Percentiles rank a stretch among this genome's conserved stretches.
phyloP scores from a whole-genome alignment of 345 rosid genomes.

The Murraya koenigii region DNA sequence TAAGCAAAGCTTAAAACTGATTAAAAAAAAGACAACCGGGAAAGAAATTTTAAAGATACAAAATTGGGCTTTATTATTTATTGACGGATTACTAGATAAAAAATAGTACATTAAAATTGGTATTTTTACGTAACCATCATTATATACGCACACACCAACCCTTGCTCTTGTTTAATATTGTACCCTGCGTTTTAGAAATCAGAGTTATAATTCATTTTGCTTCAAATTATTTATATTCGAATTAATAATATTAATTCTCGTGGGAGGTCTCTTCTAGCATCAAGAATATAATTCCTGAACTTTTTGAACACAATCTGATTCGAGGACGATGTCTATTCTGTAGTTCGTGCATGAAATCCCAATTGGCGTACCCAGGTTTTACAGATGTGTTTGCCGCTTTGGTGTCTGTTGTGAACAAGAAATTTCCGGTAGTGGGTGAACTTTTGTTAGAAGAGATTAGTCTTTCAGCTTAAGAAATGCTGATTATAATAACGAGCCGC shows the following conservation, averaged over 20 bases:
- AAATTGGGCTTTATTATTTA: too few relatives aligned
- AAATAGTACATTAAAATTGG: too few relatives aligned
- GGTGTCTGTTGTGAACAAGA: conserved; percentile 76
- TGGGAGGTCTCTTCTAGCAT: conserved; percentile 61
- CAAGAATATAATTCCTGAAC: conserved; percentile 77
- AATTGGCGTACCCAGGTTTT: conserved; percentile 89
- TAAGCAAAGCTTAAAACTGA: too few relatives aligned
- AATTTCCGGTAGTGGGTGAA: conserved; percentile 86
- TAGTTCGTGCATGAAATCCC: conserved; percentile 89
- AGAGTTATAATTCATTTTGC: neutral
- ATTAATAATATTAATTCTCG: neutral
- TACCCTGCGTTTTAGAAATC: neutral
- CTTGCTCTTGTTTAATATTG: neutral
- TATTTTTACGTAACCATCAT: too few relatives aligned
- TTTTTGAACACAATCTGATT: conserved; percentile 81
- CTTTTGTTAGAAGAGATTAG: conserved; percentile 71
- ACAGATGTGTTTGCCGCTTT: conserved; percentile 85
- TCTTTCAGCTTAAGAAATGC: too few relatives aligned
- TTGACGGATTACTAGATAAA: neutral
- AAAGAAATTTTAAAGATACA: too few relatives aligned
- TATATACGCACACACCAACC: neutral
- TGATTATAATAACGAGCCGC: conserved; percentile 14
- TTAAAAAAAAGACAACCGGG: too few relatives aligned
- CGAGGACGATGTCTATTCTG: conserved; percentile 88
- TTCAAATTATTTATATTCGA: neutral